These are phyloP conservation scores for Picea abies DNA, from an alignment of 83 land plant species.

Conservation along the genomic window DNA sequence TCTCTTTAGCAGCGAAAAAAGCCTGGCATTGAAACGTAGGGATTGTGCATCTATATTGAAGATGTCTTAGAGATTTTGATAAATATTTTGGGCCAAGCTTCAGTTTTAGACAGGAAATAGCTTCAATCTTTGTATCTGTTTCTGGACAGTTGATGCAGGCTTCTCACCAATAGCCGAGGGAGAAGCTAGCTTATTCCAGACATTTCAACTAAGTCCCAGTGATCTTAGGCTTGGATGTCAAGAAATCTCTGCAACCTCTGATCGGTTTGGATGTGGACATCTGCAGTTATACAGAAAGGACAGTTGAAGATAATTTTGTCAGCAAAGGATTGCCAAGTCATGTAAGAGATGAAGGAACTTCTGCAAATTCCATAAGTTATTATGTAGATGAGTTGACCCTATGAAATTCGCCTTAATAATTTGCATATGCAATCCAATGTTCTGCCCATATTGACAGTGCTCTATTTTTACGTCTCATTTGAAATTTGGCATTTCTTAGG, in stretches of 20 bases:
- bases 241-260: background rate
- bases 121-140: background rate
- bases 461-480: background rate
- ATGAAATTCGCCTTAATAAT: too few relatives aligned
- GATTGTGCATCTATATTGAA: background rate
- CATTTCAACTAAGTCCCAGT: background rate
- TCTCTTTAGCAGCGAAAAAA: background rate
- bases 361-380: background rate
- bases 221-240: background rate
- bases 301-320: background rate
- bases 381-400: background rate
- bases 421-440: background rate
- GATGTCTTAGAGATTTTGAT: background rate
- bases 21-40: background rate
- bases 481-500: background rate
- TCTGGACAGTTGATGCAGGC: background rate
- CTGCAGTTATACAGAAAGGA: background rate
- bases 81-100: background rate
- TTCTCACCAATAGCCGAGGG: background rate
- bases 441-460: background rate
- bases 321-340: background rate
- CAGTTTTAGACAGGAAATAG: background rate
- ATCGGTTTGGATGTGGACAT: background rate
- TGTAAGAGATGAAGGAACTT: background rate
- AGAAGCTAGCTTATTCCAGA: conserved; percentile 4